A percentile compares a stretch with the other conserved stretches of the same genome.
phyloP scores from a whole-genome alignment of 352 stramenopile genomes.

The Thalassiosira hispida region DNA sequence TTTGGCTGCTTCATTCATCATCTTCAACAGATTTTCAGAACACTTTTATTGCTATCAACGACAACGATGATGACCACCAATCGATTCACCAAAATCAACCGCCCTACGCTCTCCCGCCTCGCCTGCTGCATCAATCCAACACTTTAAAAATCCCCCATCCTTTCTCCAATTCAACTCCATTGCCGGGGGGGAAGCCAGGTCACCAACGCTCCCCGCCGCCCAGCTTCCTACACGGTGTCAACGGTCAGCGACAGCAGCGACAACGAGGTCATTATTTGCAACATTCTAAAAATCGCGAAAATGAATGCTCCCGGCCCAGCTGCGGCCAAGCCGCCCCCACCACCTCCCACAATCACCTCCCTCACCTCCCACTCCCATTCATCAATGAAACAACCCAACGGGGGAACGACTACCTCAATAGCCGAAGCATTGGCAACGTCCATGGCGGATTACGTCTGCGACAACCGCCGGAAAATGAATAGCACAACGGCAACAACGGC shows the following conservation, averaged over 20 bases:
- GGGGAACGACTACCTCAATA: slow-evolving; percentile 32
- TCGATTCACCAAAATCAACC: neutral
- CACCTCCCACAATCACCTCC: neutral
- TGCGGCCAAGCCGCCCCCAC: neutral
- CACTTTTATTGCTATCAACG: too few relatives aligned
- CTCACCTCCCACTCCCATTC: slow-evolving; percentile 14
- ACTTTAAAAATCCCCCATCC: neutral
- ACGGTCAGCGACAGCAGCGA: neutral
- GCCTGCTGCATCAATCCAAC: neutral
- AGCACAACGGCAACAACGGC: neutral
- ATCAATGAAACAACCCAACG: neutral
- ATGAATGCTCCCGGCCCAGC: slow-evolving; percentile 11
- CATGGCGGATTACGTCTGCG: slow-evolving; percentile 47
- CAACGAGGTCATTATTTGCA: neutral
- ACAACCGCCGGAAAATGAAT: neutral
- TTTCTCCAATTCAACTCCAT: slow-evolving; percentile 1
- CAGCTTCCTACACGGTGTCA: neutral
- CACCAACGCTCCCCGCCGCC: slow-evolving; percentile 6
- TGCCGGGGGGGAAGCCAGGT: slow-evolving; percentile 18
- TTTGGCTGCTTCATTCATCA: too few relatives aligned
- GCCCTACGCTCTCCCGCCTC: neutral
- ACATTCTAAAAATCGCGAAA: neutral
- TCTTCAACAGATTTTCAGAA: too few relatives aligned
- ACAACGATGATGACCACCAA: too few relatives aligned
- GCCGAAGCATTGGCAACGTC: slow-evolving; percentile 38